phyloP scores from a whole-genome alignment of 2,329 filamentous ascomycete genomes.

The Drechslera avenae region DNA sequence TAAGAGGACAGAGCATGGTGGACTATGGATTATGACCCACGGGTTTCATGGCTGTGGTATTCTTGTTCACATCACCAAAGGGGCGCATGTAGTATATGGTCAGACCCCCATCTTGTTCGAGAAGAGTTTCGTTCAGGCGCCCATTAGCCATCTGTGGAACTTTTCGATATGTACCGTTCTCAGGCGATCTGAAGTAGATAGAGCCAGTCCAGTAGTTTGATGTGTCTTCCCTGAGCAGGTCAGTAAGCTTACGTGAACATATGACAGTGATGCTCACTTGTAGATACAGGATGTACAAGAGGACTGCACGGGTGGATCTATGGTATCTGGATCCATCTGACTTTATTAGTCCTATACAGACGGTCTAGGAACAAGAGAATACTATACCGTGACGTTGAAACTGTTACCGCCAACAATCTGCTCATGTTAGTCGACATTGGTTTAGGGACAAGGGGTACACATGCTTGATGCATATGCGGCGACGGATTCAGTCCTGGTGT shows the following conservation, averaged over 20 bases:
- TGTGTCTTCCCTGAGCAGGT: not conserved
- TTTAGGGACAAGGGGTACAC: not conserved
- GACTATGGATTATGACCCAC: constrained; percentile 16
- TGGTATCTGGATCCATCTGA: not conserved
- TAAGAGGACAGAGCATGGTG: constrained; percentile 13
- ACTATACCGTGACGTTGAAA: constrained; percentile 32
- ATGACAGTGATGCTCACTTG: not conserved
- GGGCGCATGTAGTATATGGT: constrained; percentile 42
- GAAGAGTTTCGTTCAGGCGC: constrained; percentile 14
- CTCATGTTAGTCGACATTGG: not conserved
- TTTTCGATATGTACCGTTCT: constrained; percentile 41
- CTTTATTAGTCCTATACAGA: not conserved
- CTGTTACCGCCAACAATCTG: constrained; percentile 39
- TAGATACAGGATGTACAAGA: constrained; percentile 41
- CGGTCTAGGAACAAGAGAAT: not conserved
- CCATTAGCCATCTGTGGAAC: constrained; percentile 34
- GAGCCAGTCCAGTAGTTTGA: constrained; percentile 42
- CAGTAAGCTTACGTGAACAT: not conserved
- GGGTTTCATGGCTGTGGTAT: constrained; percentile 35
- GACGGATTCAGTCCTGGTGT: constrained; percentile 27
- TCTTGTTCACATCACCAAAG: constrained; percentile 33
- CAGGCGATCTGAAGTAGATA: constrained; percentile 32
- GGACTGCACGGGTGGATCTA: constrained; percentile 10
- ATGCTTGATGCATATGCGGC: constrained; percentile 28
- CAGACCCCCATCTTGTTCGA: constrained; percentile 34